Base-by-base conservation (phyloP, 202 grass and related monocot species). In the Zizania palustris region DNA sequence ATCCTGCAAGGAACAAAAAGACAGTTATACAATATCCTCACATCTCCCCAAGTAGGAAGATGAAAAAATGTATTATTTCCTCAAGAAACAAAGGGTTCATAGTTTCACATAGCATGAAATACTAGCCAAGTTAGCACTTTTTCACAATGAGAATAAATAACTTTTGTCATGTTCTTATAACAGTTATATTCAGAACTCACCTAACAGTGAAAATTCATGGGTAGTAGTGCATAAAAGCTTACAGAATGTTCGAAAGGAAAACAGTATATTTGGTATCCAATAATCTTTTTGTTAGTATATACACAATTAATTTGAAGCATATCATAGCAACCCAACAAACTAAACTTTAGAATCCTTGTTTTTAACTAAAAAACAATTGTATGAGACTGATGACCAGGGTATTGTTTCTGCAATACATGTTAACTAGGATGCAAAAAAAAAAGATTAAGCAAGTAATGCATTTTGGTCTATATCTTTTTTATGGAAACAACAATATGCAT, bases 1-100 rank as follows among this genome's bases (percentile, higher is more conserved):
- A 50, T 95, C 96, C 96, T 99, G 72, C 55, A 67, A 51, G 57
- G 37, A 66, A 18, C 34, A 66, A 80, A 5, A 69, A 63, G 53
- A 65, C 53, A 82, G 43, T 22, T 38, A 56, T 53, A 53, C 42
- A 45, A 19, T n/a, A 60, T 40, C 39, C 18, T 14, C 4, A 45
- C 46, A 59, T 33, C 10, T n/a, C 2, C 28, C 28, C 51, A 63
- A 18, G 0, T 58, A 38, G 16, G 42, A 60, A 44, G 41, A 39
- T 45, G 12, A 28, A 15, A 38, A 71, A 63, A 13, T 71, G 18
- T 45, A 42, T 38, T 57, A 3, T 45, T 21, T 18, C 18, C 58
- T 59, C 3, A 2, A 20, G 16, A 55, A 55, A 54, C 14, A 6
- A n/a, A 3, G 28, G 45, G 14, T 76, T 18, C 11, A 45, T 38